Evolutionary conservation across 2,329 filamentous ascomycete species (phyloP).

Genomic region (Ceratocystis cacaofunesta): DNA sequence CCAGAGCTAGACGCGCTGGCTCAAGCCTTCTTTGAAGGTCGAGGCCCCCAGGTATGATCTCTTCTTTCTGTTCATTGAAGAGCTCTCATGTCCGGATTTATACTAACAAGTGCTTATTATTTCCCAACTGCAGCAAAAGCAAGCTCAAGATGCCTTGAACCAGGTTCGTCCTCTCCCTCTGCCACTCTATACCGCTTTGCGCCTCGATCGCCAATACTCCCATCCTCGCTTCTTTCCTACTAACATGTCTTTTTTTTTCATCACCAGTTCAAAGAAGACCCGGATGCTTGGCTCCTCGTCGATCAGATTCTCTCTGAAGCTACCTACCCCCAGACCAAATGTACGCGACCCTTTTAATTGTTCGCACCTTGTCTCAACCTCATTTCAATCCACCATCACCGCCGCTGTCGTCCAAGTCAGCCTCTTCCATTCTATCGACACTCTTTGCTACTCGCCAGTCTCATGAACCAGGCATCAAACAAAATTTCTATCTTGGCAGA

Average conservation of each 20-base stretch:
- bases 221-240: constrained; percentile 1
- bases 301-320: constrained; percentile 93
- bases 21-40: constrained; percentile 92
- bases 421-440: not conserved
- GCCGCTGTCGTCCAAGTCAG: not conserved
- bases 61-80: constrained; percentile 1
- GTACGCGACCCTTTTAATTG: constrained; percentile 34
- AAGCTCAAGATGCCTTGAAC: constrained; percentile 82
- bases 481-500: not conserved
- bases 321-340: constrained; percentile 91
- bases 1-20: constrained; percentile 93
- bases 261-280: constrained; percentile 89
- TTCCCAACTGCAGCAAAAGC: constrained; percentile 60
- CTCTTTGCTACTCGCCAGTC: not conserved
- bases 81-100: not conserved
- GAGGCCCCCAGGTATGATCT: constrained; percentile 69
- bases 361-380: not conserved
- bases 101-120: constrained; percentile 13
- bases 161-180: constrained; percentile 46
- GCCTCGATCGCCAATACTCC: not conserved
- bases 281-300: constrained; percentile 92
- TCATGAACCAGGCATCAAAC: not conserved
- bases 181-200: constrained; percentile 12
- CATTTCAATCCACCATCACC: not conserved
- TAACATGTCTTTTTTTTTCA: constrained; percentile 6